Percentiles rank a stretch among this genome's conserved stretches.
phyloP scores from a whole-genome alignment of 2,329 filamentous ascomycete species.

The Grosmannia penicillata region DNA sequence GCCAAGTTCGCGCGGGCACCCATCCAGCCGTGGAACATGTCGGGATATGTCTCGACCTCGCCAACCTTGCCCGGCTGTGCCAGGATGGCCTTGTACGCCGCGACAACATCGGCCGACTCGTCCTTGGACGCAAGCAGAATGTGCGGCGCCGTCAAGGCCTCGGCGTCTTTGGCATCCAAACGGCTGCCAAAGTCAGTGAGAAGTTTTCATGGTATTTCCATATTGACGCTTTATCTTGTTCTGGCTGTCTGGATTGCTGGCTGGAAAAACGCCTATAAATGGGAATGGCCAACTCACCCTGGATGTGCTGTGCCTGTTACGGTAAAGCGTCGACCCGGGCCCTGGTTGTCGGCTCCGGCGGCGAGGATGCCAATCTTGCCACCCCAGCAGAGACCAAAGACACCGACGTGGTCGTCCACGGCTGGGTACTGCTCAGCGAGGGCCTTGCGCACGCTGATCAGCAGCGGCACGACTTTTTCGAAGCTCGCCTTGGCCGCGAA shows the following conservation, averaged over 20 bases:
- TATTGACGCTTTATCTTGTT: neutral
- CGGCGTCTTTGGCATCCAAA: conserved; percentile 25
- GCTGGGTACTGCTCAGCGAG: conserved; percentile 18
- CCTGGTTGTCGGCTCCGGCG: conserved; percentile 20
- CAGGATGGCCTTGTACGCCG: conserved; percentile 27
- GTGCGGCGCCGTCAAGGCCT: conserved; percentile 29
- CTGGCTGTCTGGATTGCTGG: too few relatives aligned
- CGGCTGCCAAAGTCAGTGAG: conserved; percentile 12
- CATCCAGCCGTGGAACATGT: conserved; percentile 46
- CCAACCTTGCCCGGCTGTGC: conserved; percentile 23
- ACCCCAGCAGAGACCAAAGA: conserved; percentile 36
- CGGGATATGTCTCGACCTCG: conserved; percentile 31
- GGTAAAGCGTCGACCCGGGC: conserved; percentile 20
- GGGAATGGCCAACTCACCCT: conserved; percentile 11
- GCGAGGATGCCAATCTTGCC: conserved; percentile 27
- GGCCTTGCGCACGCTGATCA: conserved; percentile 18
- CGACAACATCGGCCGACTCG: conserved; percentile 27
- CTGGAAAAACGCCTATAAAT: too few relatives aligned
- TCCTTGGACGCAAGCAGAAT: conserved; percentile 34
- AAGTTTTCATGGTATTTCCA: neutral
- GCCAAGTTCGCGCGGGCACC: conserved; percentile 33
- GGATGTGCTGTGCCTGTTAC: conserved; percentile 19
- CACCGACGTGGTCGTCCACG: conserved; percentile 24
- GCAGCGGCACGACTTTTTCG: conserved; percentile 13
- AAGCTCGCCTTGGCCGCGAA: conserved; percentile 15